phyloP scores from a whole-genome alignment of 225 moss, liverwort and hornwort species.

The Sphagnum tenellum region DNA sequence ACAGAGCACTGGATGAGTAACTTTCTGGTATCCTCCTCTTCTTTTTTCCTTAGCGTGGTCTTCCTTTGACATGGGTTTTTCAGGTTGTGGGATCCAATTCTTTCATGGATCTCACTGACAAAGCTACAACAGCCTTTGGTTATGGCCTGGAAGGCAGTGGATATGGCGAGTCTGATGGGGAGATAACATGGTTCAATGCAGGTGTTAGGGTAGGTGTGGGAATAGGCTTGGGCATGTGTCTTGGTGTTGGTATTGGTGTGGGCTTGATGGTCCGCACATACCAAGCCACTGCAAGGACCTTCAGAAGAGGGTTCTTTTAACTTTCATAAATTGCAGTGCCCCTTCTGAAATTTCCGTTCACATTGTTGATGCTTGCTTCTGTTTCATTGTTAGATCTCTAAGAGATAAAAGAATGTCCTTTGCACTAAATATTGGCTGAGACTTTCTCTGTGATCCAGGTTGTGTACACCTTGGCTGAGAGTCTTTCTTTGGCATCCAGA shows the following conservation, averaged over 20 bases:
- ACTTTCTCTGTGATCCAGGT: too few species aligned
- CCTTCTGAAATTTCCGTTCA: too few species aligned
- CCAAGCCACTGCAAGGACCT: constrained; percentile 44
- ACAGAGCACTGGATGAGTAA: too few species aligned
- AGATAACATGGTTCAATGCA: constrained; percentile 59
- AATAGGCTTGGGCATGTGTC: constrained; percentile 51
- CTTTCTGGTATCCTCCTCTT: too few species aligned
- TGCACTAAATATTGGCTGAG: too few species aligned
- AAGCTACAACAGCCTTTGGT: constrained; percentile 20
- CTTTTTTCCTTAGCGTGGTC: too few species aligned
- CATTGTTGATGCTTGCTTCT: too few species aligned
- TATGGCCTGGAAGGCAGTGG: constrained; percentile 27
- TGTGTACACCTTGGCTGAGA: too few species aligned
- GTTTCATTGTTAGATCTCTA: too few species aligned
- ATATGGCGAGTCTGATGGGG: constrained; percentile 47
- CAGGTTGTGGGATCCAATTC: constrained; percentile 25
- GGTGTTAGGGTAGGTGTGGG: constrained; percentile 60
- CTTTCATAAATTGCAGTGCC: too few species aligned
- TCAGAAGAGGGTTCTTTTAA: constrained; percentile 41
- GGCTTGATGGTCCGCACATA: constrained; percentile 52
- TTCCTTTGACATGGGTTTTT: not conserved
- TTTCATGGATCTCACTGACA: constrained; percentile 27
- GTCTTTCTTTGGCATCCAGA: too few species aligned
- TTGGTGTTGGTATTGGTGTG: constrained; percentile 54
- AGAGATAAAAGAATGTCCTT: too few species aligned